A percentile compares a stretch with the other conserved stretches of the same genome.
Conservation (phyloP, 306 rosid genomes). For the cucumber (Cucumis sativus) region Cucumber_9930_V3 NC_026655.2:5192501-5193000, state of each 20-base stretch:
- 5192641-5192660: too few species aligned
- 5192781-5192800: not conserved
- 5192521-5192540: not conserved
- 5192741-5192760: conserved; percentile 30
- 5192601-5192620: conserved; percentile 17
- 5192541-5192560: not conserved
- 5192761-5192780: not conserved
- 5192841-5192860: not conserved
- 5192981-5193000: not conserved
- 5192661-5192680: conserved; percentile 7
- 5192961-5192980: not conserved
- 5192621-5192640: not conserved
- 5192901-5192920: not conserved
- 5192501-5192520: not conserved
- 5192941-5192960: not conserved
- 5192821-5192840: not conserved
- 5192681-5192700: conserved; percentile 21
- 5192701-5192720: conserved; percentile 82
- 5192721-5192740: conserved; percentile 62
- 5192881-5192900: not conserved
- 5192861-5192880: not conserved
- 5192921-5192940: not conserved
- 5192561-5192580: not conserved
- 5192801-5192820: not conserved
- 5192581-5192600: conserved; percentile 23